Evolutionary conservation across 2,329 filamentous ascomycete genomes (phyloP).

Genomic region (Aureobasidium sp.): DNA sequence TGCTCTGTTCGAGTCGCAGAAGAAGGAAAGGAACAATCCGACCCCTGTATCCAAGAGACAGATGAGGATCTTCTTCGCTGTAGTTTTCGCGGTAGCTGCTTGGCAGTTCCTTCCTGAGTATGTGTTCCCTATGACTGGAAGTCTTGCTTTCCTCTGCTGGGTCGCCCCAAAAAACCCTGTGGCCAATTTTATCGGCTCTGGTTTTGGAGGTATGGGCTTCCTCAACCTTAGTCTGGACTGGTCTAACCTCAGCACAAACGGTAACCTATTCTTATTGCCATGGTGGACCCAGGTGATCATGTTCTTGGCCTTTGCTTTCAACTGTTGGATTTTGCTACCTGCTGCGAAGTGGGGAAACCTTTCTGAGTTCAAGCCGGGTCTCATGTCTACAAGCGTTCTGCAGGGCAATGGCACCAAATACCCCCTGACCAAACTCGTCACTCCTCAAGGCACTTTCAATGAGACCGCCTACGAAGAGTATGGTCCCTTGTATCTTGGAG

Average conservation of each 20-base stretch:
- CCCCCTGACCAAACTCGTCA: conserved; percentile 36
- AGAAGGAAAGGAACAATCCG: conserved; percentile 40
- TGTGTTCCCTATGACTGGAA: conserved; percentile 51
- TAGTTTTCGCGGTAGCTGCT: conserved; percentile 44
- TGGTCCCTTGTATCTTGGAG: conserved; percentile 50
- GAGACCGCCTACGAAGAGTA: conserved; percentile 38
- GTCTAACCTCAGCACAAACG: conserved; percentile 50
- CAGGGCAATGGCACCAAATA: conserved; percentile 39
- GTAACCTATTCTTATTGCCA: conserved; percentile 43
- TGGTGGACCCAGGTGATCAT: conserved; percentile 53
- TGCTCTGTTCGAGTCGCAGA: conserved; percentile 51
- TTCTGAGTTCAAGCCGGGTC: conserved; percentile 42
- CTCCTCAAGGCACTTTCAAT: conserved; percentile 41
- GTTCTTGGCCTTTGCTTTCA: conserved; percentile 48
- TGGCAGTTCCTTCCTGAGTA: conserved; percentile 58
- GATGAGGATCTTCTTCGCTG: conserved; percentile 49
- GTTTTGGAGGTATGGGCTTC: conserved; percentile 55
- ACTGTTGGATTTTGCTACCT: conserved; percentile 51
- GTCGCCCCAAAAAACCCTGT: conserved; percentile 50
- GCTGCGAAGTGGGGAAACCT: conserved; percentile 51
- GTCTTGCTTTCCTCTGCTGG: conserved; percentile 56
- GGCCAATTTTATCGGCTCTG: conserved; percentile 54
- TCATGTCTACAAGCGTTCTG: conserved; percentile 50
- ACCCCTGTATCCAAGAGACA: conserved; percentile 46
- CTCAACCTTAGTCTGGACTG: conserved; percentile 53